Base-by-base conservation (phyloP, 495 filamentous ascomycete species). In the Daldinia concentrica region DNA sequence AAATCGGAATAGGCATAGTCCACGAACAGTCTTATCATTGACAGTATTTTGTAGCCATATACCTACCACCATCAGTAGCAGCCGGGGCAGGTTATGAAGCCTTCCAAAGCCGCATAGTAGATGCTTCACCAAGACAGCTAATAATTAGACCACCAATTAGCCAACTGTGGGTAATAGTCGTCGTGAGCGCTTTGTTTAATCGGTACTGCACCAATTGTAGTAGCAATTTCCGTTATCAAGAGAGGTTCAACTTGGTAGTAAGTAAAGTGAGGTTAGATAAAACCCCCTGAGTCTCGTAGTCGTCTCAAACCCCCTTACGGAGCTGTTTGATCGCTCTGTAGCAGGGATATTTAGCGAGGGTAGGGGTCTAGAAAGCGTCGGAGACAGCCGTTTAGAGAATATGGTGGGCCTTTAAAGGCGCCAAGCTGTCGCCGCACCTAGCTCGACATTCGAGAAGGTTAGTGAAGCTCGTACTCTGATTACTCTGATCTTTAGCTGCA, bases 251-350 rank as follows among this genome's bases (percentile, higher is more conserved):
- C 15, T 32, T 6, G 30, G 27, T 36, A 32, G 43, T 51, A 37
- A 52, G 60, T 50, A 26, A 62, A 26, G 56, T 50, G 55, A 68
- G 36, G 62, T 62, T 39, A 66, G 64, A 65, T 68, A 65, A 77
- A 75, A 77, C 72, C 51, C 27, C 27, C 24, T 43, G 43, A 66
- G 74, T 75, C 60, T 71, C 72, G 66, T 58, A 74, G 39, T 66
- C 48, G 74, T 77, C 72, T 76, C 72, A 75, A 65, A 52, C 22
- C 22, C 55, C 68, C 67, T 51, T 61, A 61, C 14, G 43, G 58
- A 56, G 63, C 61, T 43, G 72, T 72, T 69, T 76, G 69, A 69
- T 72, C 66, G 61, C 57, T 32, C 19, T 27, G 37, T 48, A 36
- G 58, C 57, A 62, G 39, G 64, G 61, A 8, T 66, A 26, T 7